Evolutionary conservation across 2,329 filamentous ascomycete genomes (phyloP).

Genomic region (Xylariaceae sp.): DNA sequence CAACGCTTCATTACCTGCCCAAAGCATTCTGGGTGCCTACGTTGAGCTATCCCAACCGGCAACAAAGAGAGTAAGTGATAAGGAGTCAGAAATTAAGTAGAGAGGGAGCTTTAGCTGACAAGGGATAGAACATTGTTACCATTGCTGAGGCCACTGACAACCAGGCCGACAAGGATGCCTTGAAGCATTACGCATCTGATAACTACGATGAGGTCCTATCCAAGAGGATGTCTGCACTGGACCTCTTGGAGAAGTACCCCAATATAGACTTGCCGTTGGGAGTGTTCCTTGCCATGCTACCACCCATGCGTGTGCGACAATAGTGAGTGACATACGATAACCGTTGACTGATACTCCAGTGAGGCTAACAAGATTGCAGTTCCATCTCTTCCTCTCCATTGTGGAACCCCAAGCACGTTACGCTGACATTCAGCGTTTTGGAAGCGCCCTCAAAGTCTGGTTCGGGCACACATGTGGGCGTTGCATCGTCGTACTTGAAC

Average conservation of each 20-base stretch:
- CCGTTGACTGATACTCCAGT: neutral
- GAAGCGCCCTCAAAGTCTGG: conserved; percentile 52
- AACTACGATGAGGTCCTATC: conserved; percentile 45
- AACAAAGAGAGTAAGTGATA: conserved; percentile 56
- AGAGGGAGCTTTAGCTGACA: conserved; percentile 11
- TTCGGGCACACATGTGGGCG: conserved; percentile 53
- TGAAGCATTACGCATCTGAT: conserved; percentile 47
- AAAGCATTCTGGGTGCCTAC: conserved; percentile 65
- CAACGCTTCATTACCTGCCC: conserved; percentile 55
- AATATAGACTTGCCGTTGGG: conserved; percentile 60
- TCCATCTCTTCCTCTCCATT: conserved; percentile 75
- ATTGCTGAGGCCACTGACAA: conserved; percentile 30
- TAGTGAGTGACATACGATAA: conserved; percentile 54
- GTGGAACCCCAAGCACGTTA: conserved; percentile 52
- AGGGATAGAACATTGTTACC: conserved; percentile 37
- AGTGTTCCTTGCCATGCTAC: conserved; percentile 68
- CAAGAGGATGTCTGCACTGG: conserved; percentile 64
- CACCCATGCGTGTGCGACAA: conserved; percentile 74
- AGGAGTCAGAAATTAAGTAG: neutral
- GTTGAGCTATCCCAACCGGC: conserved; percentile 72
- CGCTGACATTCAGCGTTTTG: conserved; percentile 68
- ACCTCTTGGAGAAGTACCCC: conserved; percentile 65
- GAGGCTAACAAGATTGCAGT: conserved; percentile 28
- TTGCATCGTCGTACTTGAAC: conserved; percentile 60
- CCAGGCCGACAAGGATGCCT: conserved; percentile 32